These are phyloP conservation scores for Leccinum imitatum DNA, from an alignment of 768 basidiomycete genomes.

Conservation along the genomic window DNA sequence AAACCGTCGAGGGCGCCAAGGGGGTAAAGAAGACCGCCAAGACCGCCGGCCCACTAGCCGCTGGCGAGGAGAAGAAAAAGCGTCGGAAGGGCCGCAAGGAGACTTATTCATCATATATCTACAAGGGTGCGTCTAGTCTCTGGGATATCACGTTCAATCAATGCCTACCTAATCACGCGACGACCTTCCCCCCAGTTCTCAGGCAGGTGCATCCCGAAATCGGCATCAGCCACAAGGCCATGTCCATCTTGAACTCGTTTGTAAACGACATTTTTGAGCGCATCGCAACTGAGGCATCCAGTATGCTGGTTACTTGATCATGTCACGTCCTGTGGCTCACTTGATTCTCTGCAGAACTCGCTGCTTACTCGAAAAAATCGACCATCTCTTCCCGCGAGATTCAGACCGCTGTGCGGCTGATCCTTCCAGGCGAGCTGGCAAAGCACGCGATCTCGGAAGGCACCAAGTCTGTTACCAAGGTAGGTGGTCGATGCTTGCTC, in stretches of 20 bases:
- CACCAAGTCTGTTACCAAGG: constrained; percentile 89
- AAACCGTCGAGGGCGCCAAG: constrained; percentile 54
- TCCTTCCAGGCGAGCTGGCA: constrained; percentile 93
- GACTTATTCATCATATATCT: constrained; percentile 92
- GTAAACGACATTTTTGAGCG: constrained; percentile 95
- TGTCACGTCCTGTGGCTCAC: not conserved
- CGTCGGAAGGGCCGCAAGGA: constrained; percentile 84
- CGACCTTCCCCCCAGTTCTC: constrained; percentile 52
- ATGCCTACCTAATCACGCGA: not conserved
- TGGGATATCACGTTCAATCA: not conserved
- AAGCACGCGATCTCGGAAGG: constrained; percentile 79
- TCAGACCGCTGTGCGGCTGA: constrained; percentile 94
- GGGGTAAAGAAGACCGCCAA: constrained; percentile 77
- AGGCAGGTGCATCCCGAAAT: constrained; percentile 99
- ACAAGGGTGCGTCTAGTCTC: constrained; percentile 58
- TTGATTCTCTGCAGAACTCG: constrained; percentile 64
- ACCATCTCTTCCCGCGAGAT: constrained; percentile 99
- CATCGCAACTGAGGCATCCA: constrained; percentile 89
- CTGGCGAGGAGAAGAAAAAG: constrained; percentile 84
- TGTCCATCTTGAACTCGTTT: constrained; percentile 95
- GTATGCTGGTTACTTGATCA: constrained; percentile 39
- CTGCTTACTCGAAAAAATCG: constrained; percentile 97
- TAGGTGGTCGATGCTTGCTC: constrained; percentile 29
- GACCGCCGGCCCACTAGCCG: constrained; percentile 50
- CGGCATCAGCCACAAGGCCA: constrained; percentile 95